phyloP scores from a whole-genome alignment of 352 stramenopile genomes.

The Phytophthora fragariaefolia region DNA sequence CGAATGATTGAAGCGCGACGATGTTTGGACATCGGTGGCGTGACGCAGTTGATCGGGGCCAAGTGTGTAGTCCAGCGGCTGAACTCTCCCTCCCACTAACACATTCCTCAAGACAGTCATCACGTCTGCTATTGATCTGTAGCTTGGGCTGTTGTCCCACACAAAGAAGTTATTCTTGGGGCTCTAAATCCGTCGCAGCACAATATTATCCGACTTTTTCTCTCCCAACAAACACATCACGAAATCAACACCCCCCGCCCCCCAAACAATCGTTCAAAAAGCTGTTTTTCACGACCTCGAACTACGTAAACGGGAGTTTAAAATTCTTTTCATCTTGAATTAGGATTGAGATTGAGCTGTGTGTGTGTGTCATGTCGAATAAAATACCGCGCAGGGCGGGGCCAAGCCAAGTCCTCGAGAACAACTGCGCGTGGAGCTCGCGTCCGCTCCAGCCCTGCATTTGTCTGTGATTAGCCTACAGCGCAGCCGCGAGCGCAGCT shows the following conservation, averaged over 20 bases:
- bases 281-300: no score
- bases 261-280: no score
- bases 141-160: no score
- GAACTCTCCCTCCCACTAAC: conserved; percentile 1
- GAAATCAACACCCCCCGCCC: no score
- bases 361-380: conserved; percentile 35
- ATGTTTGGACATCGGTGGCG: neutral
- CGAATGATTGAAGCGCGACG: neutral
- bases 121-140: no score
- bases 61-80: neutral
- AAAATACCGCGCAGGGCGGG: conserved; percentile 29
- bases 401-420: neutral
- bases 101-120: neutral
- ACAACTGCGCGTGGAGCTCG: neutral
- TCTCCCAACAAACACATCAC: no score
- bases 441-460: neutral
- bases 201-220: no score
- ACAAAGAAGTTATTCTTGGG: no score
- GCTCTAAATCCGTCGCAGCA: no score
- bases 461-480: conserved; percentile 35
- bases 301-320: no score
- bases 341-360: conserved; percentile 9
- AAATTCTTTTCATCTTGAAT: neutral
- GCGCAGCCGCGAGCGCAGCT: conserved; percentile 13
- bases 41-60: neutral